A percentile compares a stretch with the other conserved stretches of the same genome.
Conservation (phyloP, 2,329 filamentous ascomycete species). For the Neofusicoccum laricinum region DNA sequence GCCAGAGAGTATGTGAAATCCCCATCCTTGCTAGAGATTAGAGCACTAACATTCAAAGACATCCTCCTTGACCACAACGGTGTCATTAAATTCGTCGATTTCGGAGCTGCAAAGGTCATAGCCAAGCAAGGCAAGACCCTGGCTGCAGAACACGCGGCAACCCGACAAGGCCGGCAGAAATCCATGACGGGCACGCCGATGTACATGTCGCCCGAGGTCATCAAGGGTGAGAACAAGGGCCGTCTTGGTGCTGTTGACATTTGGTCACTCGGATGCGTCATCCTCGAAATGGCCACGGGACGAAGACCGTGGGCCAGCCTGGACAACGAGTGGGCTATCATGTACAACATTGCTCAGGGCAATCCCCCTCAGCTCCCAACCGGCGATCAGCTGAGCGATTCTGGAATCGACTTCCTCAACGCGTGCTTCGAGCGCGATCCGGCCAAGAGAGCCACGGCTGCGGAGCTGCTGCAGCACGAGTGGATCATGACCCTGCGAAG, state of each 20-base stretch:
- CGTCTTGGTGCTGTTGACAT: constrained; percentile 87
- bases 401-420: constrained; percentile 83
- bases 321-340: constrained; percentile 99
- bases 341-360: constrained; percentile 99
- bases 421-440: constrained; percentile 87
- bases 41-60: constrained; percentile 52
- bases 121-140: constrained; percentile 89
- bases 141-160: constrained; percentile 59
- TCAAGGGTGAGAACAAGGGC: constrained; percentile 75
- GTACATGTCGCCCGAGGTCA: constrained; percentile 99
- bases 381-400: constrained; percentile 75
- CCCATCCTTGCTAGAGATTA: neutral
- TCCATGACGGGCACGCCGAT: constrained; percentile 98
- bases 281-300: constrained; percentile 96
- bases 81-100: constrained; percentile 98
- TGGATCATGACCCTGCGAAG: constrained; percentile 63
- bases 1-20: constrained; percentile 72
- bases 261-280: constrained; percentile 95
- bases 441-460: constrained; percentile 71
- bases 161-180: constrained; percentile 59
- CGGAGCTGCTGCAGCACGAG: constrained; percentile 89
- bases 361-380: constrained; percentile 84
- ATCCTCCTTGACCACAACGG: constrained; percentile 96
- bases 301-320: constrained; percentile 90
- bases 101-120: constrained; percentile 95